Conservation (phyloP, 495 filamentous ascomycete species). For the Hypoxylon subgilvum region DNA sequence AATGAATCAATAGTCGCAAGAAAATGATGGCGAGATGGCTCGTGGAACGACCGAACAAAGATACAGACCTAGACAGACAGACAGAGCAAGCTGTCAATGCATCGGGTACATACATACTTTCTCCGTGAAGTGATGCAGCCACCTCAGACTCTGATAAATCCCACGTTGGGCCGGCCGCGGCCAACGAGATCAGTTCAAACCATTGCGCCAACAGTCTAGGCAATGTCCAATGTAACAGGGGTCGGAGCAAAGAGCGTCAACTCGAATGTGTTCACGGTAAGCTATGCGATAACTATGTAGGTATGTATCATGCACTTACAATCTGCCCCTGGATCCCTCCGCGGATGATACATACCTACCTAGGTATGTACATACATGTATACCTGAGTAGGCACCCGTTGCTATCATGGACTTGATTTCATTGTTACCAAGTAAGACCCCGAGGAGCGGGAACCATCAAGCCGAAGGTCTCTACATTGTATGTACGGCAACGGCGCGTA, state of each 20-base stretch:
- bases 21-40: constrained; percentile 10
- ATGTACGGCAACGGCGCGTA: no score
- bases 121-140: constrained; percentile 15
- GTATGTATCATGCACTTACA: no score
- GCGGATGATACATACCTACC: no score
- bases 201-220: neutral
- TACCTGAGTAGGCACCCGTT: no score
- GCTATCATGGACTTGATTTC: no score
- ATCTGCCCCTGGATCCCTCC: no score
- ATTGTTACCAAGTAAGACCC: no score
- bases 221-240: constrained; percentile 16
- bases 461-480: no score
- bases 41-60: neutral
- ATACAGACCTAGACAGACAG: neutral
- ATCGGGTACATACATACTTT: no score
- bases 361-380: no score
- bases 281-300: constrained; percentile 4
- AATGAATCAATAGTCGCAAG: constrained; percentile 4
- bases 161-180: constrained; percentile 1
- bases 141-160: neutral
- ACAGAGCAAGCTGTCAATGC: constrained; percentile 6
- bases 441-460: no score
- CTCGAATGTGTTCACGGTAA: neutral
- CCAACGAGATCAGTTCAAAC: neutral
- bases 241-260: neutral